Conservation (phyloP, 208 protist genomes). For the Leishmania mexicana region DNA sequence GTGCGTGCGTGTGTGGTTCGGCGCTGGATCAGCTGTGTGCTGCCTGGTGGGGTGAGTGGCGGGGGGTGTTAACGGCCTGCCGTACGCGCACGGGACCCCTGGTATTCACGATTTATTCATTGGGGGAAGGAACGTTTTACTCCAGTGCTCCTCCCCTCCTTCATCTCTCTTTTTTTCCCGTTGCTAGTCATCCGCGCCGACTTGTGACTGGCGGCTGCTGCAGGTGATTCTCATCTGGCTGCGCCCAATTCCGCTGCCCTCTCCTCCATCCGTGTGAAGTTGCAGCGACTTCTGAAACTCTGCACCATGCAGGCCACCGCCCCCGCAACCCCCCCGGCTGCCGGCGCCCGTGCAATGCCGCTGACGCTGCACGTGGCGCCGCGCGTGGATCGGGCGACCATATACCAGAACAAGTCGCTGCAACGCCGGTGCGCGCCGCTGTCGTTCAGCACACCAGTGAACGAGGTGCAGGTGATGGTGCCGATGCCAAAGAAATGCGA, state of each 20-base stretch:
- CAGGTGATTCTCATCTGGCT: not conserved
- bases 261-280: not conserved
- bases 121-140: not conserved
- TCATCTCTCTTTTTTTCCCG: not conserved
- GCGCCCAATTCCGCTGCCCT: not conserved
- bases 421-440: constrained; percentile 27
- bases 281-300: too few relatives aligned
- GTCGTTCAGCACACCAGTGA: constrained; percentile 21
- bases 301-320: not conserved
- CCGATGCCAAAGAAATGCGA: constrained; percentile 12
- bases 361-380: constrained; percentile 31
- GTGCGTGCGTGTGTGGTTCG: not conserved
- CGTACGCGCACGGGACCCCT: not conserved
- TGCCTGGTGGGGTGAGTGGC: not conserved
- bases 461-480: constrained; percentile 36
- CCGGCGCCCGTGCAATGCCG: not conserved
- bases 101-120: not conserved
- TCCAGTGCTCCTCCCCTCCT: not conserved
- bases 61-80: too few relatives aligned
- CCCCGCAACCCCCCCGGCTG: too few relatives aligned
- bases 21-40: not conserved
- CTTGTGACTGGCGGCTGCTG: not conserved
- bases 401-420: constrained; percentile 34
- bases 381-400: constrained; percentile 28
- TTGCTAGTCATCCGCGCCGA: not conserved